These are phyloP conservation scores for Coniella vitis DNA, from an alignment of 2,329 filamentous ascomycete genomes.

Conservation along the genomic window DNA sequence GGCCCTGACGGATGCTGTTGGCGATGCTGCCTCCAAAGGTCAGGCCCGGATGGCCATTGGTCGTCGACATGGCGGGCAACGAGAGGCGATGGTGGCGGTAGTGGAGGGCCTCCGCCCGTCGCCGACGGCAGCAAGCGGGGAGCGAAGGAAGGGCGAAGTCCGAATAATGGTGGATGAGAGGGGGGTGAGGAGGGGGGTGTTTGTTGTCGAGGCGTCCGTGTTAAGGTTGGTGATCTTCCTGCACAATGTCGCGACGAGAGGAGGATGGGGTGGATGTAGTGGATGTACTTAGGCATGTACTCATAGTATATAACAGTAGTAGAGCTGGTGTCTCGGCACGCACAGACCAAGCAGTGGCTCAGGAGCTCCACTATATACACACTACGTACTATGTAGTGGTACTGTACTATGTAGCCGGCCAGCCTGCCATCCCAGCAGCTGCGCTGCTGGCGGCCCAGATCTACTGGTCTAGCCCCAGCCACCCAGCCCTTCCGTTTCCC, in stretches of 20 bases:
- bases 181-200: background rate
- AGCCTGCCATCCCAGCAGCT: too few species aligned
- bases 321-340: too few species aligned
- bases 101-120: conserved; percentile 1
- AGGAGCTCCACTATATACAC: background rate
- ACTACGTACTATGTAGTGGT: background rate
- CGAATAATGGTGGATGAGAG: background rate
- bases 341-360: too few species aligned
- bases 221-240: background rate
- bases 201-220: background rate
- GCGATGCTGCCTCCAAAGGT: conserved; percentile 35
- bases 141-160: conserved; percentile 6
- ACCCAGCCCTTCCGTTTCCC: too few species aligned
- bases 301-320: too few species aligned
- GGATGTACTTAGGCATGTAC: too few species aligned
- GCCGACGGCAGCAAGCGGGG: background rate
- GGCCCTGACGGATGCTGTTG: conserved; percentile 41
- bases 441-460: too few species aligned
- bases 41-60: conserved; percentile 47
- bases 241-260: conserved; percentile 4
- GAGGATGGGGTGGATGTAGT: conserved; percentile 8
- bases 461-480: too few species aligned
- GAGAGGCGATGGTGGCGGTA: conserved; percentile 1
- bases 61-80: conserved; percentile 24
- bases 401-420: too few species aligned